phyloP scores from a whole-genome alignment of 108 stramenopile species.

The Mediolabrus comicus region DNA sequence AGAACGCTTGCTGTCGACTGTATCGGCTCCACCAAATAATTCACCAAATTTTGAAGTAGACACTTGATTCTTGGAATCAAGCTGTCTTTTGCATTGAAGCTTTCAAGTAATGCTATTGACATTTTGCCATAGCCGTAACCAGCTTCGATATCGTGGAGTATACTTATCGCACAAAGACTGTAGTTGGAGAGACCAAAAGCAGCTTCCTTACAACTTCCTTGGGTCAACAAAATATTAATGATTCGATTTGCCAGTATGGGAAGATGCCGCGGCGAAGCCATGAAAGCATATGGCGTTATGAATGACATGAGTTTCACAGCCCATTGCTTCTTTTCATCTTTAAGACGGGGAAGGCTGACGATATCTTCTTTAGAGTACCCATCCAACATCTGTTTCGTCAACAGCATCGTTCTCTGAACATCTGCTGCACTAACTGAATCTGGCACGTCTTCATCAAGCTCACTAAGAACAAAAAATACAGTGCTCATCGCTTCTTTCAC shows the following conservation, averaged over 20 bases:
- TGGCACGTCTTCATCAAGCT: neutral
- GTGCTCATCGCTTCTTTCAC: neutral
- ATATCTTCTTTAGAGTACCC: neutral
- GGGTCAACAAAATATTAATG: neutral
- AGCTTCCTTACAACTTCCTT: neutral
- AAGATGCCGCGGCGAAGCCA: neutral
- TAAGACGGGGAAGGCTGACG: neutral
- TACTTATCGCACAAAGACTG: neutral
- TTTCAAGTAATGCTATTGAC: neutral
- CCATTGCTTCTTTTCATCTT: neutral
- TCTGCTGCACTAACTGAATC: neutral
- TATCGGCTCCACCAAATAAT: neutral
- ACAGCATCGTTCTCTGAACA: neutral
- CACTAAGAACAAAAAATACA: slow-evolving; percentile 6
- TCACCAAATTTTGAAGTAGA: neutral
- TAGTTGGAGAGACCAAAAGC: neutral
- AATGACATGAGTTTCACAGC: neutral
- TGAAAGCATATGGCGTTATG: neutral
- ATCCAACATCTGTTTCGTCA: neutral
- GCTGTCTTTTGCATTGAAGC: neutral
- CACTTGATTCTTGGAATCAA: neutral
- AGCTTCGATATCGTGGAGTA: neutral
- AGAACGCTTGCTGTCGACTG: neutral
- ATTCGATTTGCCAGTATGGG: neutral
- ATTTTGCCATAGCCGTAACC: neutral